Evolutionary conservation across 306 rosid genomes (phyloP), one percentile per base, ranked within the genome.

Genomic region (Lablab purpureus): DNA sequence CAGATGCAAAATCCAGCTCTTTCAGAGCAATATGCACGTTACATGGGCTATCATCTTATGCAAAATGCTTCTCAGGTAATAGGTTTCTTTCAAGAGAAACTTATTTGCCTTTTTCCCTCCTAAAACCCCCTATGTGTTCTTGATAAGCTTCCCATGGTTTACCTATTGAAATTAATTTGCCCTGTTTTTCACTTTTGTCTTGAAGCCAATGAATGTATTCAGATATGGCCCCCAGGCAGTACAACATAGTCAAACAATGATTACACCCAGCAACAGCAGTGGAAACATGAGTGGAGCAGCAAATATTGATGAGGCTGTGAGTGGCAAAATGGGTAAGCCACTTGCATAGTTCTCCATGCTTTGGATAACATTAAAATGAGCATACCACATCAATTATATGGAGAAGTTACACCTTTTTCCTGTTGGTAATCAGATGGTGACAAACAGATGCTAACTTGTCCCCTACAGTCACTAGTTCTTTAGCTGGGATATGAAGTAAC

Each of bases 1-100:
- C 93, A 88, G 85, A 86, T 91, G 86, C 96, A 86, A 84, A 90
- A 84, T 63, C 89, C 95, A 58, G 85, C 86, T 58, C 83, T 94
- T 65, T 89, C 87, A 7, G 98, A 93, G 74, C 95, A 94, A 55
- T 90, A 82, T 15, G 88, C 94, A 0, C 90, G 92, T 69, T 90
- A 81, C 78, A 84, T 94, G 93, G 87, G 91, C 12, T 89, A 91
- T 81, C 97, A 91, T 54, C 88, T 88, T 4, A 86, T 91, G 93
- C 98, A 91, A 86, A 85, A 83, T 36, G 70, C 91, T 62, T 81
- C 97, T 54, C 98, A 91, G 92, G 98, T 93, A 72, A 43, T 12
- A 43, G 71, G 13, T 62, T 87, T 68, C 56, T 71, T 70, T 40
- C 69, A 49, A 43, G 19, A 68, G 17, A 32, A 68, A 27, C 65